Evolutionary conservation across 495 filamentous ascomycete species (phyloP).

Genomic region (Hypoxylon trugodes): DNA sequence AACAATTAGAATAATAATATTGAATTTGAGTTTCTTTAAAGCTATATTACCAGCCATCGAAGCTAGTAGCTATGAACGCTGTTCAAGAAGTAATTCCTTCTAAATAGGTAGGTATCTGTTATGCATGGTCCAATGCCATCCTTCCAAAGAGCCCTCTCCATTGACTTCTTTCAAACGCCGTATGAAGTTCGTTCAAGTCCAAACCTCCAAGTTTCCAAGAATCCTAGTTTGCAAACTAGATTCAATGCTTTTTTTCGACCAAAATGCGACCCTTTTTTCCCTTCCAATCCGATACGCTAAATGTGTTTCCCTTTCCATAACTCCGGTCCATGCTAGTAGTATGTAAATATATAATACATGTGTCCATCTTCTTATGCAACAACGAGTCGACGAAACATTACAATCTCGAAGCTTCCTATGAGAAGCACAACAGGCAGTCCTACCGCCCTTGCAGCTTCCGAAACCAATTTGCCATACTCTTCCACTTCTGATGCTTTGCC

Average conservation of each 20-base stretch:
- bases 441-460: constrained; percentile 46
- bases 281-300: not conserved
- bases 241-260: constrained; percentile 13
- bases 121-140: constrained; percentile 1
- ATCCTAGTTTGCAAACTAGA: constrained; percentile 14
- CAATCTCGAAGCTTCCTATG: not conserved
- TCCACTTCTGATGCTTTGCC: constrained; percentile 42
- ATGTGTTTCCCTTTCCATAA: constrained; percentile 3
- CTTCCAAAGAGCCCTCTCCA: not conserved
- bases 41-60: too few species aligned
- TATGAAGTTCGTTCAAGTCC: not conserved
- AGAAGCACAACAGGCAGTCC: constrained; percentile 29
- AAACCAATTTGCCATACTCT: constrained; percentile 43
- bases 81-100: not conserved
- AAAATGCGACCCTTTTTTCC: constrained; percentile 20
- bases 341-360: constrained; percentile 34
- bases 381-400: not conserved
- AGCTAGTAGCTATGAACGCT: not conserved
- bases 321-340: constrained; percentile 33
- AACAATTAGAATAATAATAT: too few species aligned
- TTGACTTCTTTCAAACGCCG: constrained; percentile 16
- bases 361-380: not conserved
- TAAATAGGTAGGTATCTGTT: not conserved
- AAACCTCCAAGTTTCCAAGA: constrained; percentile 3
- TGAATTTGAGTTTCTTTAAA: too few species aligned